Base-by-base conservation (phyloP, 2,329 filamentous ascomycete genomes). In the Trichothecium roseum region DNA sequence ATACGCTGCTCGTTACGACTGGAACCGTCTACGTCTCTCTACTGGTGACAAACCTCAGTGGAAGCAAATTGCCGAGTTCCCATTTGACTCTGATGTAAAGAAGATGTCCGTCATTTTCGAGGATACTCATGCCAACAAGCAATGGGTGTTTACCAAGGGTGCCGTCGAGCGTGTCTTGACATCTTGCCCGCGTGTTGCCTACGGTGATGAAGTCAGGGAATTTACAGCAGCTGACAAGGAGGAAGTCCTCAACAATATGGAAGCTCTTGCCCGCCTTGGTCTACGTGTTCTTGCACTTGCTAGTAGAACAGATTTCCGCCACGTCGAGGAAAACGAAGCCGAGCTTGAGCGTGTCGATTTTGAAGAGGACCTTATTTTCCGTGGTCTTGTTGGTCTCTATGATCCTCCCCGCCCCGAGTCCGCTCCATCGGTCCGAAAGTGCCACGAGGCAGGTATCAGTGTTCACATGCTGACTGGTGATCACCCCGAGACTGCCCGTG, bases 41-140 rank as follows among this genome's bases (percentile, higher is more conserved):
- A 59, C 64, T 20, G 71, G 68, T 5, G 58, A 69, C 1, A 55
- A 57, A 10, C 58, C 66, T 1, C 54, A 63, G 28, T 78, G 69
- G 70, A 60, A 59, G 29, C 64, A 78, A 43, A 56, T 80, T 30
- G 70, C 73, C 2, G 80, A 84, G 49, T 77, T 80, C 35, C 78
- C 78, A 0, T 84, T 84, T 49, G 79, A 83, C 47, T 82, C 77
- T 1, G 74, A 77, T 41, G 71, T 83, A 44, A 84, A 84, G 62
- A 76, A 77, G 41, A 84, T 84, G 80, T 81, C 78, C 1, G 78
- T 82, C 29, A 69, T 83, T 37, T 79, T 78, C 54, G 55, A 59
- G 40, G 46, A 64, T 35, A 62, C 56, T 42, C 52, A 62, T 28
- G 47, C 43, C 4, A 45, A 32, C 12, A 36, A 54, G 18, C 46